Evolutionary conservation across 352 stramenopile species (phyloP).

Genomic region (Hyaloperonospora brassicae): DNA sequence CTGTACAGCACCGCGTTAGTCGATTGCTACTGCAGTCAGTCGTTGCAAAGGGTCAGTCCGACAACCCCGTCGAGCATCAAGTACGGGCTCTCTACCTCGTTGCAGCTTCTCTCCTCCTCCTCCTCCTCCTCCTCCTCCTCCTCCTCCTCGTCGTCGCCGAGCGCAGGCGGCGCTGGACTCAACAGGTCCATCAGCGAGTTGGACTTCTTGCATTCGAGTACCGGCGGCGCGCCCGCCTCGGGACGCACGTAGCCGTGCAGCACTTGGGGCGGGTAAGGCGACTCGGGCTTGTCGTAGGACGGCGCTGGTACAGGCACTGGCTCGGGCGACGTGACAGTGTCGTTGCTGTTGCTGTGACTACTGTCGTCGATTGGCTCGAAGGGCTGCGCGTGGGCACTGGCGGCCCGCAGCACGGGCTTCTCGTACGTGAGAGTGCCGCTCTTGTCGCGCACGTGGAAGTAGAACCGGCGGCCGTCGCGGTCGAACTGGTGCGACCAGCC

Average conservation of each 20-base stretch:
- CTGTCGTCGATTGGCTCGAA: not conserved
- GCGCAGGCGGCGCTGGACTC: constrained; percentile 42
- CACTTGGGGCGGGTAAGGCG: not conserved
- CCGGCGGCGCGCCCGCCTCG: constrained; percentile 10
- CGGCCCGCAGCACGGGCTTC: constrained; percentile 40
- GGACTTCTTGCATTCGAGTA: constrained; percentile 48
- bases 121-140: not conserved
- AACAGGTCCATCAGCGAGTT: constrained; percentile 76
- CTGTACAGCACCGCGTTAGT: not conserved
- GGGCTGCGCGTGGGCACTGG: constrained; percentile 1
- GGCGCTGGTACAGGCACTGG: constrained; percentile 38
- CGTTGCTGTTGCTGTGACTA: not conserved
- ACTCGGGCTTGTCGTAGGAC: constrained; percentile 29
- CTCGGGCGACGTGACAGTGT: constrained; percentile 21
- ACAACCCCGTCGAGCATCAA: too few relatives aligned
- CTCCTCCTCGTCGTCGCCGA: constrained; percentile 10
- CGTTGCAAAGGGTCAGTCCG: too few relatives aligned
- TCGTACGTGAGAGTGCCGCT: constrained; percentile 60
- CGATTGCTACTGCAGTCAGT: not conserved
- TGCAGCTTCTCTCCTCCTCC: not conserved
- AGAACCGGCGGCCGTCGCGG: constrained; percentile 41
- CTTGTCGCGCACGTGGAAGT: constrained; percentile 78
- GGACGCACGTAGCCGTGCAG: constrained; percentile 1
- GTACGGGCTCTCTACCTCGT: constrained; percentile 15
- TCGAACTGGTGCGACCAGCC: constrained; percentile 81